Percentiles rank a stretch among this genome's conserved stretches.
phyloP scores from a whole-genome alignment of 2,329 filamentous ascomycete genomes.

The Fusarium sp. region DNA sequence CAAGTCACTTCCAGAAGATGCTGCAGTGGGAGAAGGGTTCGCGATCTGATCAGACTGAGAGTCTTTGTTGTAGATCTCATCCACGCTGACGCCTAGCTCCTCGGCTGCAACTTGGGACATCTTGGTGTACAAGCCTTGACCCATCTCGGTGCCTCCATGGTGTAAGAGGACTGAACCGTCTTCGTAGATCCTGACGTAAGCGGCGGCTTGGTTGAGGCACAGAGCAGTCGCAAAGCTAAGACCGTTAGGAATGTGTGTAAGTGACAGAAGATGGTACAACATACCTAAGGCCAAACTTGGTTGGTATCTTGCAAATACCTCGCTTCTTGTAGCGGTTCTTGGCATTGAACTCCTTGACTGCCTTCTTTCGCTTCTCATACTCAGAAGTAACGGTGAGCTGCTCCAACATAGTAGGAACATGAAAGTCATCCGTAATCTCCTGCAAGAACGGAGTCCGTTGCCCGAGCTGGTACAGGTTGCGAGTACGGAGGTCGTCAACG shows the following conservation, averaged over 20 bases:
- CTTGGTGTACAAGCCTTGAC: constrained; percentile 92
- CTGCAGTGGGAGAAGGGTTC: constrained; percentile 88
- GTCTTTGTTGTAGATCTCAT: constrained; percentile 85
- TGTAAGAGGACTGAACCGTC: constrained; percentile 89
- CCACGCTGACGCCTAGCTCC: constrained; percentile 79
- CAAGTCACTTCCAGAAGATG: constrained; percentile 87
- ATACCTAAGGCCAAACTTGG: constrained; percentile 88
- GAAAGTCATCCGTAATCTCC: constrained; percentile 17
- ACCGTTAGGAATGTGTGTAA: neutral
- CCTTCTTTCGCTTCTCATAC: constrained; percentile 9
- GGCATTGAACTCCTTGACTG: constrained; percentile 73
- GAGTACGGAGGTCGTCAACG: neutral
- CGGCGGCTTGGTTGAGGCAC: constrained; percentile 91
- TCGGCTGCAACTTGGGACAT: constrained; percentile 93
- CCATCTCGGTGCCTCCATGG: constrained; percentile 94
- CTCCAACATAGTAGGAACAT: constrained; percentile 10
- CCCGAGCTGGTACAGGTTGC: constrained; percentile 15
- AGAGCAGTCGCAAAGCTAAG: constrained; percentile 77
- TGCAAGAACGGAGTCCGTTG: constrained; percentile 15
- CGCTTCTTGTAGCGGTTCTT: constrained; percentile 91
- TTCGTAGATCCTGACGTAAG: constrained; percentile 91
- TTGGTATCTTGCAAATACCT: constrained; percentile 82
- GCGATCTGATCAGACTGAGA: constrained; percentile 92
- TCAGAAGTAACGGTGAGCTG: neutral
- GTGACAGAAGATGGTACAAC: neutral